Evolutionary conservation across 805 yeast species (phyloP).

Genomic region (Candida rishiriensis): DNA sequence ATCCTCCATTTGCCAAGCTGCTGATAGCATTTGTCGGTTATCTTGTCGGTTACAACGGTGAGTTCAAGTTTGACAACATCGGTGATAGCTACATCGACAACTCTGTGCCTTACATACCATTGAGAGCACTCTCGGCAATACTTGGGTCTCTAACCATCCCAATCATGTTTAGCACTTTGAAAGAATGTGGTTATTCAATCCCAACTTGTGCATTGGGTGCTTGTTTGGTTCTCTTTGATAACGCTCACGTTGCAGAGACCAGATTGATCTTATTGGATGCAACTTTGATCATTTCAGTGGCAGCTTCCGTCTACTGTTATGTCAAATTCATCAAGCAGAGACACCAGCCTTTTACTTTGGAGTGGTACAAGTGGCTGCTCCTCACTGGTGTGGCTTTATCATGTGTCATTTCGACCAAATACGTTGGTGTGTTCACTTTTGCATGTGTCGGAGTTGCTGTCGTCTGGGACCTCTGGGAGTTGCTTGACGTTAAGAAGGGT

Average conservation of each 20-base stretch:
- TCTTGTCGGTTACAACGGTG: constrained; percentile 86
- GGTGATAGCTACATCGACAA: constrained; percentile 77
- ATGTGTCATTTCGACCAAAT: constrained; percentile 90
- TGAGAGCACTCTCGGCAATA: constrained; percentile 74
- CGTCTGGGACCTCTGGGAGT: constrained; percentile 78
- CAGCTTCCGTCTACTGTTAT: constrained; percentile 72
- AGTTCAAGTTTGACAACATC: constrained; percentile 84
- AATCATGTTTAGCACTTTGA: constrained; percentile 75
- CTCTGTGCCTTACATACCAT: constrained; percentile 82
- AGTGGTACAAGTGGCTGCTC: constrained; percentile 88
- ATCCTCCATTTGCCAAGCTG: constrained; percentile 96
- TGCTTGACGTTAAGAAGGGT: constrained; percentile 69
- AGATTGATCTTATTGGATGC: constrained; percentile 91
- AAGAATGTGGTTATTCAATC: constrained; percentile 76
- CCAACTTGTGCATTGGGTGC: constrained; percentile 77
- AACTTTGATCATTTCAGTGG: constrained; percentile 78
- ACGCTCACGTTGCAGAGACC: constrained; percentile 87
- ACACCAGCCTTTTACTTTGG: constrained; percentile 53
- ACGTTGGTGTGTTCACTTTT: constrained; percentile 93
- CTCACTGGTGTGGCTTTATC: constrained; percentile 84
- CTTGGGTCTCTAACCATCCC: constrained; percentile 83
- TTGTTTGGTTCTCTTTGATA: constrained; percentile 73
- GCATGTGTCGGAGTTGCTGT: constrained; percentile 86
- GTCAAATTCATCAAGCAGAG: constrained; percentile 75
- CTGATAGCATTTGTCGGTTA: constrained; percentile 88